Conservation (phyloP, 2,329 filamentous ascomycete genomes). For the Calonectria henricotiae region DNA sequence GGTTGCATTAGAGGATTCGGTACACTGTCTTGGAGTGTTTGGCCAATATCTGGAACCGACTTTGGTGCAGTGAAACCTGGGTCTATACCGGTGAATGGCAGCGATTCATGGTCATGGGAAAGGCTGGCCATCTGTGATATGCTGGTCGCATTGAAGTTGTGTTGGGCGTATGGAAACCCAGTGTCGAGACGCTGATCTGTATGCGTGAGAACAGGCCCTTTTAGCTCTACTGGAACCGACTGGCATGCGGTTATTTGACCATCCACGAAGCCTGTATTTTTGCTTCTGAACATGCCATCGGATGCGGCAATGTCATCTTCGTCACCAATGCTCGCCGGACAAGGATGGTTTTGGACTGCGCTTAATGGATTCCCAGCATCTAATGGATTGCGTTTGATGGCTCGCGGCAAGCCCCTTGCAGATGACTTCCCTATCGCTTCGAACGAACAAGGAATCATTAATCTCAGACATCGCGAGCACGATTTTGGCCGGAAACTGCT, state of each 20-base stretch:
- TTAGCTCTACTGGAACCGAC: background rate
- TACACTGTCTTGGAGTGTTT: background rate
- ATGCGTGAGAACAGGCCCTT: background rate
- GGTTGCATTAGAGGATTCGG: background rate
- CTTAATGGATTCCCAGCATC: background rate
- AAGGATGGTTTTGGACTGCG: too few species aligned
- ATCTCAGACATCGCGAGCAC: conserved; percentile 3
- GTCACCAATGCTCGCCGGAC: background rate
- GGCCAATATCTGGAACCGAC: background rate
- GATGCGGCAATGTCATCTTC: background rate
- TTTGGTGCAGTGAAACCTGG: too few species aligned
- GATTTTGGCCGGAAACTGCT: background rate
- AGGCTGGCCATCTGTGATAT: too few species aligned
- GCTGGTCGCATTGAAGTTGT: background rate
- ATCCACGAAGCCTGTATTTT: background rate
- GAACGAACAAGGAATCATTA: background rate
- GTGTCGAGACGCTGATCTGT: background rate
- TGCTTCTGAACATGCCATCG: background rate
- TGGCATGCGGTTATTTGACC: background rate
- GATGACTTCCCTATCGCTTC: background rate
- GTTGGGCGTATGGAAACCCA: background rate
- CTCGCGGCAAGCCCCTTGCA: background rate
- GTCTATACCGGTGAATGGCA: background rate
- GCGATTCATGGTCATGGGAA: background rate
- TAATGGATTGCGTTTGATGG: background rate